phyloP scores from a whole-genome alignment of 2,329 filamentous ascomycete species.

The Dryadomyces quercivorus region DNA sequence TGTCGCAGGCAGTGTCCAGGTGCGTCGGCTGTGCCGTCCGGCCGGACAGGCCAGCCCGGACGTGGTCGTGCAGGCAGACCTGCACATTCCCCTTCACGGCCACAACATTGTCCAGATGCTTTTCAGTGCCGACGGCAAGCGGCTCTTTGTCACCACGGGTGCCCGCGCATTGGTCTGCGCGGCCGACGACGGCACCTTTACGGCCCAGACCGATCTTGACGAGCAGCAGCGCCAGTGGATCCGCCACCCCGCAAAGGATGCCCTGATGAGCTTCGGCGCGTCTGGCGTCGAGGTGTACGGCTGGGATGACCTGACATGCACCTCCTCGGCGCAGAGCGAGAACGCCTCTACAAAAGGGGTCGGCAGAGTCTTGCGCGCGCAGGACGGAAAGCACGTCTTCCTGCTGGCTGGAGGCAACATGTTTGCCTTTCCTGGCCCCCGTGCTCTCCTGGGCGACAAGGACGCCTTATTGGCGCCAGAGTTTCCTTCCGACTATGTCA shows the following conservation, averaged over 20 bases:
- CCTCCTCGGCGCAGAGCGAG: not conserved
- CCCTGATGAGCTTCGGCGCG: not conserved
- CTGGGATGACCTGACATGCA: not conserved
- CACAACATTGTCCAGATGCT: not conserved
- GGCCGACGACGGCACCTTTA: not conserved
- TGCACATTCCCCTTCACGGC: not conserved
- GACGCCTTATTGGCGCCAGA: too few species aligned
- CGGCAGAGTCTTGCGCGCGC: not conserved
- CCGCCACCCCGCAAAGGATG: not conserved
- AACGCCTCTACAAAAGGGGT: not conserved
- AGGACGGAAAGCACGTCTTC: not conserved
- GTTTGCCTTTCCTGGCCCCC: not conserved
- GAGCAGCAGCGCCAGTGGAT: not conserved
- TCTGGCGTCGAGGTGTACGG: not conserved
- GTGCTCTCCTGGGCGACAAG: too few species aligned
- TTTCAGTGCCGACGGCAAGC: not conserved
- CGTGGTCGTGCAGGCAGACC: not conserved
- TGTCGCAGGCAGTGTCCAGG: not conserved
- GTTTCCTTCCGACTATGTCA: too few species aligned
- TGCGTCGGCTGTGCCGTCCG: not conserved
- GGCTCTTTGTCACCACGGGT: not conserved
- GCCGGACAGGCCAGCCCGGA: too few species aligned
- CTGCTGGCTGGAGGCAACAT: not conserved
- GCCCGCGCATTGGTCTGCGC: not conserved
- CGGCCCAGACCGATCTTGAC: not conserved